Evolutionary conservation across 768 basidiomycete species (phyloP).

Genomic region (Leccinum rimulosum): DNA sequence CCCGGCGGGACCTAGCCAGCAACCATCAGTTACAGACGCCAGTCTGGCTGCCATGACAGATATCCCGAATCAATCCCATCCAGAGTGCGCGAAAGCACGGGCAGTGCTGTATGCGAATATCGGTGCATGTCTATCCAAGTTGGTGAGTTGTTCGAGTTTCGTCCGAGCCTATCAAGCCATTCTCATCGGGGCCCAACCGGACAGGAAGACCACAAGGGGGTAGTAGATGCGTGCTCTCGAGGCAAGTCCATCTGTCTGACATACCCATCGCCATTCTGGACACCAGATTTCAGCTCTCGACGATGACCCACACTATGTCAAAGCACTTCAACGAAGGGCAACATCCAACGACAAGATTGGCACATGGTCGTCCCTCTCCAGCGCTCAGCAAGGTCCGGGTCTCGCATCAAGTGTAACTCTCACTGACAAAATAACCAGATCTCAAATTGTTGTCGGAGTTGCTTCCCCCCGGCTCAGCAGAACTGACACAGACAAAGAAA

Average conservation of each 20-base stretch:
- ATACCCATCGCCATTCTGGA: not conserved
- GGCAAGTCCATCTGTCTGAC: conserved; percentile 37
- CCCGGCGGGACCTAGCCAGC: conserved; percentile 16
- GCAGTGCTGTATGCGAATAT: conserved; percentile 85
- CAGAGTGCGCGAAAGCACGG: conserved; percentile 54
- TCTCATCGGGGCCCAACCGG: conserved; percentile 2
- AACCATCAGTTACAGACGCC: conserved; percentile 10
- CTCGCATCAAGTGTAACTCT: not conserved
- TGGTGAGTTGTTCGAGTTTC: conserved; percentile 46
- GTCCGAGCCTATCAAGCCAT: not conserved
- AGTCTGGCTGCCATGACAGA: conserved; percentile 8
- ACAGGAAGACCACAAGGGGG: conserved; percentile 77
- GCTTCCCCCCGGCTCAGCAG: conserved; percentile 53
- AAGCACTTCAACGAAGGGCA: conserved; percentile 88
- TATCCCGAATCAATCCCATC: conserved; percentile 35
- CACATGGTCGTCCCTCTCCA: conserved; percentile 79
- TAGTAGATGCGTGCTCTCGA: conserved; percentile 77
- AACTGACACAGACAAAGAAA: conserved; percentile 45
- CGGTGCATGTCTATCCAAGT: conserved; percentile 77
- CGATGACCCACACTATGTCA: conserved; percentile 83
- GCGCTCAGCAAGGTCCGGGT: conserved; percentile 77
- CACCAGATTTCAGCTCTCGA: conserved; percentile 58
- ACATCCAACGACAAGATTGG: conserved; percentile 74
- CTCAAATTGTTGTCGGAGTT: conserved; percentile 70
- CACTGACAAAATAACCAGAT: conserved; percentile 46